phyloP scores from a whole-genome alignment of 345 rosid species.

The Lepidium africanum region DNA sequence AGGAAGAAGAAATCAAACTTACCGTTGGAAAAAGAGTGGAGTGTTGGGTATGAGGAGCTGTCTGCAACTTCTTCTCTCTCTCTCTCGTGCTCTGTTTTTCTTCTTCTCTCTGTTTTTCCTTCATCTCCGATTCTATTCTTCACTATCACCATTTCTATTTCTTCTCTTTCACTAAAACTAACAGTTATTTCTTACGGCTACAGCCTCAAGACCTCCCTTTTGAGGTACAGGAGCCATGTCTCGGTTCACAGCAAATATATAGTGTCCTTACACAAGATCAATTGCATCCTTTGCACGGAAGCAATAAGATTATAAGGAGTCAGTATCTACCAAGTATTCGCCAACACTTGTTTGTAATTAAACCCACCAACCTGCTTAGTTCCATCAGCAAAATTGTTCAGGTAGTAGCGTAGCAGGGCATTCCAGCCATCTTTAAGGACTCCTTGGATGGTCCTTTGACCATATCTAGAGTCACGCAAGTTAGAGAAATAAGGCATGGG shows the following conservation, averaged over 20 bases:
- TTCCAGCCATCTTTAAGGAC: constrained; percentile 67
- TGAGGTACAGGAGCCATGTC: constrained; percentile 53
- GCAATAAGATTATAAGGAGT: constrained; percentile 7
- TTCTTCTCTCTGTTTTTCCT: no score
- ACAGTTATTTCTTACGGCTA: constrained; percentile 69
- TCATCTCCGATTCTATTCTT: no score
- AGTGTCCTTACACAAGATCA: constrained; percentile 88
- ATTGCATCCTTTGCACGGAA: constrained; percentile 50
- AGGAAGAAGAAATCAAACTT: no score
- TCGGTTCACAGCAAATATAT: constrained; percentile 66
- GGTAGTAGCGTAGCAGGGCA: constrained; percentile 82
- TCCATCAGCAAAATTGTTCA: constrained; percentile 90
- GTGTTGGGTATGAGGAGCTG: no score
- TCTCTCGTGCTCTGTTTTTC: no score
- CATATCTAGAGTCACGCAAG: constrained; percentile 42
- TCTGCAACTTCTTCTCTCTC: no score
- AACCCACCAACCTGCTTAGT: constrained; percentile 59
- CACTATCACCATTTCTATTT: no score
- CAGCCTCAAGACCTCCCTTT: constrained; percentile 53
- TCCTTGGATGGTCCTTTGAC: constrained; percentile 79
- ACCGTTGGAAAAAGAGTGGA: no score
- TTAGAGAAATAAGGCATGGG: not conserved
- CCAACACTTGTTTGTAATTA: not conserved
- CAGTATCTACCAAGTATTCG: not conserved
- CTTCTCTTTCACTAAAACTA: no score